Base-by-base conservation (phyloP, 352 stramenopile species). In the Globisporangium apiculatum region DNA sequence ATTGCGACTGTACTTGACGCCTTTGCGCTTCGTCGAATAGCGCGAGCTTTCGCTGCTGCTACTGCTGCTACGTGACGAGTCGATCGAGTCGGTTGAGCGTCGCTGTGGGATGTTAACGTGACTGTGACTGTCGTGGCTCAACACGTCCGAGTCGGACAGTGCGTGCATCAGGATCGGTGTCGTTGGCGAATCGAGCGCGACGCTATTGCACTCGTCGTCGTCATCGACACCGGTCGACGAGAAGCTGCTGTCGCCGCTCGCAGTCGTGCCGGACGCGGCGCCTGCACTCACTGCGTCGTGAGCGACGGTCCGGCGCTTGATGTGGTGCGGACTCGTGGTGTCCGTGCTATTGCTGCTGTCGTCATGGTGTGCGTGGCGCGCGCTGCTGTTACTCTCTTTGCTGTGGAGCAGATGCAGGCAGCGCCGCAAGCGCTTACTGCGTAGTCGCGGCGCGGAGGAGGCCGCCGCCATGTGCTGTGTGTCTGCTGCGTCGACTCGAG, bases 1-100 rank as follows among this genome's bases (percentile, higher is more conserved):
- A 58, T 93, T 71, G 48, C 66, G 61, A 5, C 57, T 58, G 64
- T 94, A 94, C 55, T 68, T 83, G 18, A 94, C 85, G 31, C 85
- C 85, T 59, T 94, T 94, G 9, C 67, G 69, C n/a, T 75, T 69
- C 9, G 73, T 58, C n/a, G 73, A 86, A 35, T 71, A 79, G 35
- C 57, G 71, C 37, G 61, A 66, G 18, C 64, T 70, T n/a, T 65
- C 46, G 47, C 57, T 66, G 45, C 66, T 52, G 18, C 64, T 70
- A 12, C 62, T 38, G 47, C 57, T 66, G 48, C 67, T 54, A 55
- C 45, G 15, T 46, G 60, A 42, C 54, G 60, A 52, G 51, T 61
- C 48, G 58, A 70, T 14, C 52, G 61, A 60, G 61, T 49, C 17
- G 43, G 57, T 40, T 24, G 51, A 61, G 15, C 59, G 50, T 3